Conservation (phyloP, 768 basidiomycete species). For the Amanita rubescens region DNA sequence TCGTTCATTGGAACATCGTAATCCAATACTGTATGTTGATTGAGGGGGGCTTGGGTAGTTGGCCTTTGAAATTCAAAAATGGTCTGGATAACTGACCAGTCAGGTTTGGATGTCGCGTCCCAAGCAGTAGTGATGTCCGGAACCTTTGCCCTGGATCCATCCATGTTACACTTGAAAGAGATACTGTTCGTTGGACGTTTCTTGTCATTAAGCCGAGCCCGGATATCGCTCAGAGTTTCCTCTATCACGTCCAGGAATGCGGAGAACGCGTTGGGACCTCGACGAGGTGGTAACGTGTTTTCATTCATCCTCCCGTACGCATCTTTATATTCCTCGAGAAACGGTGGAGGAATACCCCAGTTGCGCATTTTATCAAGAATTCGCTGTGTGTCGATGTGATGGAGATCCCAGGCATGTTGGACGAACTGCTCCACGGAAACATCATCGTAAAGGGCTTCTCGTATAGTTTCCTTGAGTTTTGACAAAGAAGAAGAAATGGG, state of each 20-base stretch:
- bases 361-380: slow-evolving; percentile 2
- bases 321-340: slow-evolving; percentile 2
- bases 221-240: slow-evolving; percentile 1
- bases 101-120: slow-evolving; percentile 3
- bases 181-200: background rate
- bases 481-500: background rate
- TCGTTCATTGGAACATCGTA: background rate
- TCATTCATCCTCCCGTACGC: background rate
- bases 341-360: background rate
- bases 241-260: slow-evolving; percentile 4
- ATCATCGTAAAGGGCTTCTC: slow-evolving; percentile 3
- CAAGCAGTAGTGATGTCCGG: slow-evolving; percentile 1
- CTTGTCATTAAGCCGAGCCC: background rate
- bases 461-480: slow-evolving; percentile 3
- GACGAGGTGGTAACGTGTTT: background rate
- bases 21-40: background rate
- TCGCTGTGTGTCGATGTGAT: background rate
- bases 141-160: background rate
- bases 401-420: slow-evolving; percentile 6
- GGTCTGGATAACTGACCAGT: slow-evolving; percentile 4
- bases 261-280: background rate
- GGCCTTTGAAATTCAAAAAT: slow-evolving; percentile 3
- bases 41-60: background rate
- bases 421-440: slow-evolving; percentile 9
- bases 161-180: background rate